Evolutionary conservation across 2,329 filamentous ascomycete genomes (phyloP).

Genomic region (Setomelanomma holmii): DNA sequence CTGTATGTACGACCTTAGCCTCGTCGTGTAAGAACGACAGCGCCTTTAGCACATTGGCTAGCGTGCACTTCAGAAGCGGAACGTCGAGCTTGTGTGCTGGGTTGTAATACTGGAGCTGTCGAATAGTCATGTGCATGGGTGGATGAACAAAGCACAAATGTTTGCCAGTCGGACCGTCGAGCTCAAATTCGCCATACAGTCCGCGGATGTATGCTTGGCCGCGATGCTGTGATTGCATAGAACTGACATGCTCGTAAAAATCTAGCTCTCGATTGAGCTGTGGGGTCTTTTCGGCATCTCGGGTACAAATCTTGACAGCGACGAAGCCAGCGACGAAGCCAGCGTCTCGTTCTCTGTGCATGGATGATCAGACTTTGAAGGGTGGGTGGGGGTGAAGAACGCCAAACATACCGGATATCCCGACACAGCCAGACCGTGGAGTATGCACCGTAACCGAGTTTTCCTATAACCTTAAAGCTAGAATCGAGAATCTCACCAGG

Average conservation of each 20-base stretch:
- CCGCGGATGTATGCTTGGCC: conserved; percentile 30
- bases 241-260: conserved; percentile 35
- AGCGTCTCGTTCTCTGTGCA: conserved; percentile 23
- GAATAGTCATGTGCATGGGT: conserved; percentile 39
- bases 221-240: conserved; percentile 27
- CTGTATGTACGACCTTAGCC: conserved; percentile 56
- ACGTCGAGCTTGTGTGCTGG: conserved; percentile 19
- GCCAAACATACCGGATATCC: conserved; percentile 28
- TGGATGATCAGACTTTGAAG: conserved; percentile 23
- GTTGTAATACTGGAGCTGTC: conserved; percentile 31
- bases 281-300: conserved; percentile 17
- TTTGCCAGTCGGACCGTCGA: conserved; percentile 27
- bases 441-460: conserved; percentile 34
- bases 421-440: conserved; percentile 39
- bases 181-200: conserved; percentile 27
- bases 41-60: conserved; percentile 47
- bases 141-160: conserved; percentile 35
- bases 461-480: conserved; percentile 33
- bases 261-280: conserved; percentile 28
- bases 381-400: conserved; percentile 23
- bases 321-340: conserved; percentile 24
- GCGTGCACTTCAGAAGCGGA: conserved; percentile 35
- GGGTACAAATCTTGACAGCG: conserved; percentile 29
- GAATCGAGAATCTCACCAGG: conserved; percentile 29
- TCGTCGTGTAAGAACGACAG: conserved; percentile 55